Base-by-base conservation (phyloP, 129 eudicot species). In the Cynara cardunculus region DNA sequence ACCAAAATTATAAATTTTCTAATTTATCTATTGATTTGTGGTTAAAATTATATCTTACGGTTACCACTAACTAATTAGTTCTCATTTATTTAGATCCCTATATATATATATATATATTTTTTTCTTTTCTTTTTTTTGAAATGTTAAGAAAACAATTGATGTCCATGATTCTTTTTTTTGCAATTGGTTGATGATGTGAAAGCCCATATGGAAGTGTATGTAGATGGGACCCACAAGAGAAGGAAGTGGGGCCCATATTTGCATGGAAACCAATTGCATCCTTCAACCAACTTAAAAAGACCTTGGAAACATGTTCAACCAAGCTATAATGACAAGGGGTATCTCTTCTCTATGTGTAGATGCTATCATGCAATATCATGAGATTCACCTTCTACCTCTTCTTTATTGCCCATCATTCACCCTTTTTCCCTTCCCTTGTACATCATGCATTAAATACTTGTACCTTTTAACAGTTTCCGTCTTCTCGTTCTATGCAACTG, bases 301-400 rank as follows among this genome's bases (percentile, higher is more conserved):
- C 46, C 85, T 76, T 82, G 78, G 81, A 76, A 82, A 82, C 71
- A 76, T 69, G 71, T 82, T 82, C 85, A 76, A 76, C 85, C 34
- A 82, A 70, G 85, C 61, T 82, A 82, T 82, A 71, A 76, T 82
- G 81, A 82, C 24, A 76, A 35, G 72, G 46, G 78, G 66, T 76
- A 62, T 82, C 81, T 75, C 65, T 62, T 82, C 81, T 75, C 65
- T 78, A 76, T 82, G 82, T 83, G 21, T 83, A 83, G 82, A 71
- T 77, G 82, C 82, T 77, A 83, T 83, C 25, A 80, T 72, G 78
- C 72, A 53, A 80, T 80, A 71, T 56, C 53, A 77, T 77, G 67
- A 83, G 82, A 83, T 83, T 83, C 86, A 83, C 86, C 75, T 83
- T 82, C 81, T 76, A 76, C 77, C 85, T 81, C 81, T 69, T 61